These are phyloP conservation scores for Holtermanniella nyarrowii DNA, from an alignment of 768 basidiomycete species.

Conservation along the genomic window DNA sequence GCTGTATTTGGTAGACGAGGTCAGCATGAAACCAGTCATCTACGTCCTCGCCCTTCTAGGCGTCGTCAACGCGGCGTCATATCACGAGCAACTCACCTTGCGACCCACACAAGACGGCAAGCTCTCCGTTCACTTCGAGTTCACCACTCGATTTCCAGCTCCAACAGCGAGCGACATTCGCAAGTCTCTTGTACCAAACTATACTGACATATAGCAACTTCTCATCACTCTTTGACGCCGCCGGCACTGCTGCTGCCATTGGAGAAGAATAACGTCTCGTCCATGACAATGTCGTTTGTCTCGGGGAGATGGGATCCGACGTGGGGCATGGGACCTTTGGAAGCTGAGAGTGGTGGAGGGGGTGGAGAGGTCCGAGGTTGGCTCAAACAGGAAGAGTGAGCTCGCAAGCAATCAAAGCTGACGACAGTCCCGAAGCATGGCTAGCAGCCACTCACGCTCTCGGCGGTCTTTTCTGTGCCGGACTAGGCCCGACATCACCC, in stretches of 20 bases:
- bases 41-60: no score
- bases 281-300: slow-evolving; percentile 79
- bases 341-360: slow-evolving; percentile 57
- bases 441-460: slow-evolving; percentile 74
- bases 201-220: not conserved
- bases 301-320: slow-evolving; percentile 86
- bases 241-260: slow-evolving; percentile 77
- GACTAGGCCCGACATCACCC: slow-evolving; percentile 51
- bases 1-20: no score
- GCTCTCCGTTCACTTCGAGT: slow-evolving; percentile 68
- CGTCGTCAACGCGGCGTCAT: no score
- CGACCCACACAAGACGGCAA: slow-evolving; percentile 69
- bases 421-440: no score
- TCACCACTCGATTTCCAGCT: slow-evolving; percentile 48
- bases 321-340: slow-evolving; percentile 68
- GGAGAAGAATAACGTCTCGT: slow-evolving; percentile 71
- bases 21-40: no score
- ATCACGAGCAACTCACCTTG: slow-evolving; percentile 49
- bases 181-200: slow-evolving; percentile 38
- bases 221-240: slow-evolving; percentile 80
- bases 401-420: no score
- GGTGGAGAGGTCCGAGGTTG: slow-evolving; percentile 88
- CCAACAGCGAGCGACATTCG: slow-evolving; percentile 47
- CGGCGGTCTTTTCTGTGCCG: slow-evolving; percentile 89
- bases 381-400: slow-evolving; percentile 55